These are phyloP conservation scores for Chaetomiaceae sp. DNA, from an alignment of 2,329 filamentous ascomycete genomes.

Conservation along the genomic window DNA sequence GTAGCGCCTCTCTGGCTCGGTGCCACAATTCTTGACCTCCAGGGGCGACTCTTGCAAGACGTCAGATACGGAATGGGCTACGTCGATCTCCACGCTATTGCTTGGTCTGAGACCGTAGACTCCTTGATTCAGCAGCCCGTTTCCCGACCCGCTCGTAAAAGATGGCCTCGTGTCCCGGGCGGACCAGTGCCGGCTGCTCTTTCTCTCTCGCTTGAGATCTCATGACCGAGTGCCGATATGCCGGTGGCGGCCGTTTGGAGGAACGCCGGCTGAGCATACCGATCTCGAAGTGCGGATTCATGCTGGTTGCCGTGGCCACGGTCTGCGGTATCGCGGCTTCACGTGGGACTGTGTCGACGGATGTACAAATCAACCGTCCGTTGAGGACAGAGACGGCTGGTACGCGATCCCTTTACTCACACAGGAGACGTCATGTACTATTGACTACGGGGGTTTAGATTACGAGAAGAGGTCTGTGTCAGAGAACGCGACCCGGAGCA, in stretches of 20 bases:
- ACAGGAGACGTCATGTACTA: neutral
- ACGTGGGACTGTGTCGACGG: slow-evolving; percentile 1
- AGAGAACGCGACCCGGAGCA: slow-evolving; percentile 27
- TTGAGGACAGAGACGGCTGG: neutral
- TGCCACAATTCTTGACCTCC: slow-evolving; percentile 19
- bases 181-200: slow-evolving; percentile 28
- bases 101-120: slow-evolving; percentile 26
- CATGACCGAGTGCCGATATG: slow-evolving; percentile 23
- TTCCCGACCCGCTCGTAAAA: slow-evolving; percentile 10
- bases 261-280: slow-evolving; percentile 24
- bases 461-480: slow-evolving; percentile 20
- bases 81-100: slow-evolving; percentile 25
- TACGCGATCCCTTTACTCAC: neutral
- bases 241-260: slow-evolving; percentile 29
- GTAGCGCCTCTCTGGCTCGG: slow-evolving; percentile 27
- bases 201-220: slow-evolving; percentile 22
- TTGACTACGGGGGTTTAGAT: slow-evolving; percentile 14
- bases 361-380: neutral
- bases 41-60: slow-evolving; percentile 14
- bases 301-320: slow-evolving; percentile 22
- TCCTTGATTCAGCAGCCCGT: slow-evolving; percentile 26
- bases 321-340: slow-evolving; percentile 14
- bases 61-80: slow-evolving; percentile 23
- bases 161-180: slow-evolving; percentile 20
- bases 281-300: slow-evolving; percentile 28